Evolutionary conservation across 352 stramenopile species (phyloP).

Genomic region (Phytophthora boehmeriae): DNA sequence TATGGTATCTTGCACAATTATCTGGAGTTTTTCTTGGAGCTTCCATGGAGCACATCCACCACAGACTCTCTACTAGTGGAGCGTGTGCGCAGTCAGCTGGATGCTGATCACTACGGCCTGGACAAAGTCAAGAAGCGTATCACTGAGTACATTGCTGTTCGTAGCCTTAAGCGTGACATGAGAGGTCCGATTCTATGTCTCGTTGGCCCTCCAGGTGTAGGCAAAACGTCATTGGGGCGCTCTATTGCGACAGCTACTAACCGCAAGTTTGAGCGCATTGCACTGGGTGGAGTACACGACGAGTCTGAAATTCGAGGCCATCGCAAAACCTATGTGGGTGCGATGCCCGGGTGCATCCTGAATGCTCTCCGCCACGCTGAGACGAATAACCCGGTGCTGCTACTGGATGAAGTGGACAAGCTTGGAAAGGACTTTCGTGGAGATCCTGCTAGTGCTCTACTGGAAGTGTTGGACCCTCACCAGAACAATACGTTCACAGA

Average conservation of each 20-base stretch:
- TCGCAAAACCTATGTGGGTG: slow-evolving; percentile 88
- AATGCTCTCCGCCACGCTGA: slow-evolving; percentile 77
- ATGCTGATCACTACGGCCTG: slow-evolving; percentile 82
- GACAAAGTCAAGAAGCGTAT: slow-evolving; percentile 89
- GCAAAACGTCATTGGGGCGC: slow-evolving; percentile 85
- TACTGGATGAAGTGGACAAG: slow-evolving; percentile 91
- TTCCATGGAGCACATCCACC: slow-evolving; percentile 67
- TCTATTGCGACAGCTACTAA: slow-evolving; percentile 80
- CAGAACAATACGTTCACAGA: slow-evolving; percentile 90
- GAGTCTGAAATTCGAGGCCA: slow-evolving; percentile 88
- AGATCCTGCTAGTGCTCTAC: slow-evolving; percentile 67
- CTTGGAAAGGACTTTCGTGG: slow-evolving; percentile 76
- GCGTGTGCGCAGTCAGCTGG: slow-evolving; percentile 63
- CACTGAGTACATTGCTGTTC: slow-evolving; percentile 87
- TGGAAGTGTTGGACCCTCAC: slow-evolving; percentile 88
- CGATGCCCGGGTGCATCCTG: slow-evolving; percentile 86
- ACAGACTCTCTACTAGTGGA: slow-evolving; percentile 63
- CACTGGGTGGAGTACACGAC: slow-evolving; percentile 80
- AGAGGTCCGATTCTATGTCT: slow-evolving; percentile 90
- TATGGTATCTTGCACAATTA: slow-evolving; percentile 84
- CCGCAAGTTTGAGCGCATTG: slow-evolving; percentile 78
- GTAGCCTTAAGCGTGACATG: slow-evolving; percentile 81
- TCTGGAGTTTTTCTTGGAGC: slow-evolving; percentile 78
- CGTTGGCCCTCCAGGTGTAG: slow-evolving; percentile 82
- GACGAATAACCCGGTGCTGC: slow-evolving; percentile 77